Evolutionary conservation across 139 green algal genomes (phyloP), one percentile per base, ranked within the genome.

Genomic region (Chlamydomonas urium): DNA sequence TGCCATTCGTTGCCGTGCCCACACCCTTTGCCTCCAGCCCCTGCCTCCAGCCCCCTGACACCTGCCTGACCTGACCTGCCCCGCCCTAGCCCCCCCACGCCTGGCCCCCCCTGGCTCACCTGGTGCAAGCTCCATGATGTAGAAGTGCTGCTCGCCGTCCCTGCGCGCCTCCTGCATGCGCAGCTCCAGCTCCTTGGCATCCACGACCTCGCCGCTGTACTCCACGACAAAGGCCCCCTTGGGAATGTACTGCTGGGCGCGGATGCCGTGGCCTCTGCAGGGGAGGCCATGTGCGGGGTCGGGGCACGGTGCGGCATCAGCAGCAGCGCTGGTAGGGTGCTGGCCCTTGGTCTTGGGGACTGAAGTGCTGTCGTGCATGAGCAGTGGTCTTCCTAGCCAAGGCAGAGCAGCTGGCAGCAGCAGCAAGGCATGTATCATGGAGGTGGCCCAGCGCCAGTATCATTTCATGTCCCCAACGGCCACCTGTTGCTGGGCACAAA

Each of bases 71-170:
- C 17, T 17, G 21, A 17, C 17, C 17, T 17, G 45, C 45, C 45
- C 17, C 21, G n/a, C n/a, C n/a, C n/a, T n/a, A n/a, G n/a, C 53
- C 10, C 53, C 53, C 10, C 53, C 53, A 28, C 53, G 5, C 24
- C 53, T 14, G 5, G 10, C 53, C 24, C 53, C 21, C 24, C 53
- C 21, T 14, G 23, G 5, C 60, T 42, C 60, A 67, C 83, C 84
- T 0, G 86, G 78, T 14, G 29, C 60, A 45, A 93, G 79, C 79
- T 93, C 89, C 90, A 95, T 95, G 71, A 94, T 89, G 84, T 95
- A 95, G 59, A 91, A 93, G 79, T 91, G 81, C 23, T 82, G 63
- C 35, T 71, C 38, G 24, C 17, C 36, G 32, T 8, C 24, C 37
- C 75, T 71, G 26, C 85, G 85, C 2, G 83, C 81, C 21, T 82